These are phyloP conservation scores for Coemansia sp. DNA, from an alignment of 192 early-diverging fungal genomes.

Conservation along the genomic window DNA sequence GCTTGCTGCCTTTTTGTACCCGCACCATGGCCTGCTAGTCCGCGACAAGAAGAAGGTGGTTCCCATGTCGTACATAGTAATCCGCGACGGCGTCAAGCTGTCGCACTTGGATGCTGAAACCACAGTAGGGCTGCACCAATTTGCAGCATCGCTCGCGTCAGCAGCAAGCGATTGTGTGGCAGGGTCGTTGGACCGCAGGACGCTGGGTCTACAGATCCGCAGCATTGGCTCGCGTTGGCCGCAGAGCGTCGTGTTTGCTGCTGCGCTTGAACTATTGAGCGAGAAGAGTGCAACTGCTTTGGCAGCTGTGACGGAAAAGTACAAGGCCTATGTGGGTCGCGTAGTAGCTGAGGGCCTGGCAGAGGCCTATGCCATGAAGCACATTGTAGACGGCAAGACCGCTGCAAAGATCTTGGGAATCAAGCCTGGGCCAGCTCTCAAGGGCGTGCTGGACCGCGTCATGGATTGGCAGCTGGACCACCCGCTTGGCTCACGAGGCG, in stretches of 20 bases:
- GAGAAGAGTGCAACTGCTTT: background rate
- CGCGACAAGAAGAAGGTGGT: constrained; percentile 51
- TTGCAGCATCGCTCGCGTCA: constrained; percentile 8
- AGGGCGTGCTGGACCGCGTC: constrained; percentile 59
- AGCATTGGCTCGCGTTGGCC: constrained; percentile 59
- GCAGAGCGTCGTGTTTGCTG: constrained; percentile 47
- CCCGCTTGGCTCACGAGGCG: constrained; percentile 59
- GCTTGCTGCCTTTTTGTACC: constrained; percentile 60
- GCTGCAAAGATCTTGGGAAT: constrained; percentile 62
- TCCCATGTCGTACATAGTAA: constrained; percentile 51
- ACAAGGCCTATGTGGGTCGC: constrained; percentile 15
- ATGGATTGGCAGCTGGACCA: constrained; percentile 85
- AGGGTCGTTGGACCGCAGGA: constrained; percentile 12
- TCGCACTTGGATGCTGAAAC: constrained; percentile 31
- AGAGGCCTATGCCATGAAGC: constrained; percentile 39
- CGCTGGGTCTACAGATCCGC: constrained; percentile 64
- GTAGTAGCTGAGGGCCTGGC: constrained; percentile 16
- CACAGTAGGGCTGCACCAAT: constrained; percentile 20
- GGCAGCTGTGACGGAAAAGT: constrained; percentile 19
- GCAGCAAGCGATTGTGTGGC: constrained; percentile 5
- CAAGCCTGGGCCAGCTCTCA: constrained; percentile 70
- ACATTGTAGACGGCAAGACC: constrained; percentile 61
- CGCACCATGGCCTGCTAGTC: constrained; percentile 47
- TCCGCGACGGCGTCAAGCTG: constrained; percentile 67
- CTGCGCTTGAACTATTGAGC: constrained; percentile 48